Base-by-base conservation (phyloP, 2,329 filamentous ascomycete genomes). In the Botrytis deweyae region DNA sequence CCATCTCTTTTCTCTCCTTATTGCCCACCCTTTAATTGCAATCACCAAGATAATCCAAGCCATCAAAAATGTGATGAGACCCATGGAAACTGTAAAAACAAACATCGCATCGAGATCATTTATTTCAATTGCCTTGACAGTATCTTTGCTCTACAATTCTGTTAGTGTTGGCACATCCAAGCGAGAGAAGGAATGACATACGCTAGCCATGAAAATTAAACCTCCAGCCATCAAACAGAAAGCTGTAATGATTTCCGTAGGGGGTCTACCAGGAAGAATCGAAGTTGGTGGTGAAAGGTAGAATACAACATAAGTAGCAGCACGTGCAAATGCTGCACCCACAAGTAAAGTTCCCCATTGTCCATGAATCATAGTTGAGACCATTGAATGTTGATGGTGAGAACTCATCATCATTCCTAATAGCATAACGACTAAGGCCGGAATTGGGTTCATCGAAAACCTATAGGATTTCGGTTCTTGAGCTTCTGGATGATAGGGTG, bases 401-500 rank as follows among this genome's bases (percentile, higher is more conserved):
- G 93, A 94, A 80, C 92, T 92, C 95, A 98, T 98, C 93, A 97
- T 96, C 81, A 95, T 89, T 49, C 96, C 96, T 1, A 98, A 86
- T 0, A 98, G 86, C 74, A 98, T 86, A 77, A 98, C 95, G 67
- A 97, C 89, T 6, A 98, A 86, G 0, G 91, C 93, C 0, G 95
- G 96, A 78, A 98, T 89, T 0, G 95, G 95, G 82, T 98, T 98
- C 81, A 96, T 86, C 1, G 95, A 93, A 77, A 94, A 88, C 20
- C 85, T 84, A 81, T 97, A 95, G 14, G 89, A 88, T 72, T 86
- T 87, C 0, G 93, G 94, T 70, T 83, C 75, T 77, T 78, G 87
- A 84, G 75, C 84, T 22, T 86, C 82, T 40, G 82, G 62, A 81
- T 68, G 38, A 29, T 81, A 58, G 82, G 82, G 58, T 85, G 80